Evolutionary conservation across 2,329 filamentous ascomycete species (phyloP).

Genomic region (Cryoendolithus antarcticus): DNA sequence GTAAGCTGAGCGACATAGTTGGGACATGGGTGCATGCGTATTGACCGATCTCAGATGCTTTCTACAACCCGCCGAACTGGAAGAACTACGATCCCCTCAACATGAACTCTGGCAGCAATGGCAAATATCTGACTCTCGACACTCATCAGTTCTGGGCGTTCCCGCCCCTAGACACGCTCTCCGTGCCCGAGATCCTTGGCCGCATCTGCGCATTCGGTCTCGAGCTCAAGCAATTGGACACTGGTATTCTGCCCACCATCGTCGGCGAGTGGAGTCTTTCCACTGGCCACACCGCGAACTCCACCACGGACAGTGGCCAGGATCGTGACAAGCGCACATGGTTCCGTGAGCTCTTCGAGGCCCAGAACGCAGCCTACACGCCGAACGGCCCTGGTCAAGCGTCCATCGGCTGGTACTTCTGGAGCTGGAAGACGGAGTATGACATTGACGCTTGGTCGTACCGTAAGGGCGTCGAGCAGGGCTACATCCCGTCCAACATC

Average conservation of each 20-base stretch:
- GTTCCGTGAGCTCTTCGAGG: constrained; percentile 11
- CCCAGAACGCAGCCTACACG: constrained; percentile 9
- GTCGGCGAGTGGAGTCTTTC: constrained; percentile 12
- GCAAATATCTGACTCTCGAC: constrained; percentile 9
- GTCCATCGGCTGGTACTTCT: constrained; percentile 11
- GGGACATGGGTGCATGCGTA: no score
- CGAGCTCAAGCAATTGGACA: constrained; percentile 2
- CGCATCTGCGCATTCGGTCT: constrained; percentile 9
- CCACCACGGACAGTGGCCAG: constrained; percentile 3
- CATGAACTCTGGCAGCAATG: constrained; percentile 3
- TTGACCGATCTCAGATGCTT: constrained; percentile 8
- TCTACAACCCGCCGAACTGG: constrained; percentile 12
- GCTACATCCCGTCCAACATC: constrained; percentile 11
- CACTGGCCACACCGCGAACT: constrained; percentile 8
- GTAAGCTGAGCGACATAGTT: constrained; percentile 1
- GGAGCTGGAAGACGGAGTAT: constrained; percentile 13
- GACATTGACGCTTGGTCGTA: constrained; percentile 13
- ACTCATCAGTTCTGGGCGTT: constrained; percentile 16
- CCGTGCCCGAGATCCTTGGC: constrained; percentile 6
- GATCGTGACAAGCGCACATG: constrained; percentile 10
- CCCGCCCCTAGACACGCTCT: constrained; percentile 8
- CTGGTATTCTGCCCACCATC: constrained; percentile 9
- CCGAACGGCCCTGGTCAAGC: constrained; percentile 9
- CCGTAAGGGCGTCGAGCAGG: constrained; percentile 6
- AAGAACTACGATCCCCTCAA: constrained; percentile 11